These are phyloP conservation scores for Xylaria sp. DNA, from an alignment of 2,329 filamentous ascomycete species.

Conservation along the genomic window DNA sequence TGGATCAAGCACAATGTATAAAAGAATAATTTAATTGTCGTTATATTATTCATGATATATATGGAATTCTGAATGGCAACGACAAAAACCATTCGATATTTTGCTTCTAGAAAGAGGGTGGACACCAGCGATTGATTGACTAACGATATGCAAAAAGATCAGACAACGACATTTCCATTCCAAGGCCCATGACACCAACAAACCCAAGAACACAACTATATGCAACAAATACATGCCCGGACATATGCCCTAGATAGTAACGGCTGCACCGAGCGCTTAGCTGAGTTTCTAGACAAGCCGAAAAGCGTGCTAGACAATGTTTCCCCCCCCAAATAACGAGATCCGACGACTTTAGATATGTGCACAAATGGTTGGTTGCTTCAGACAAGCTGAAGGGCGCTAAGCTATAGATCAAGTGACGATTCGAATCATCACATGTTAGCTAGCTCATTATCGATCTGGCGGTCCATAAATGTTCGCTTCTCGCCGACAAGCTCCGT, in stretches of 20 bases:
- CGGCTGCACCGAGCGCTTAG: neutral
- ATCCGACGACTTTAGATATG: constrained; percentile 6
- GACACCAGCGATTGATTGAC: constrained; percentile 1
- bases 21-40: neutral
- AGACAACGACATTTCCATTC: constrained; percentile 16
- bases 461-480: constrained; percentile 86
- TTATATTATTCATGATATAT: constrained; percentile 30
- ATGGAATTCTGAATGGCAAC: constrained; percentile 21
- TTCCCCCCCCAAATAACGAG: neutral
- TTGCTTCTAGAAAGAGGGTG: constrained; percentile 22
- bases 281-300: neutral
- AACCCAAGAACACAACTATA: constrained; percentile 28
- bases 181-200: constrained; percentile 17
- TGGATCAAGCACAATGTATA: neutral
- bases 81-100: constrained; percentile 16
- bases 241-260: constrained; percentile 12
- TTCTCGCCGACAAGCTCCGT: constrained; percentile 88
- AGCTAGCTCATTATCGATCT: constrained; percentile 92
- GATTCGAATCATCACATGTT: constrained; percentile 74
- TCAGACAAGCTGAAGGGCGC: neutral
- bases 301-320: neutral
- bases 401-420: neutral
- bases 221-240: constrained; percentile 35
- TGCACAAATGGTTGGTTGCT: neutral
- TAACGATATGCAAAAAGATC: neutral